Percentiles rank a stretch among this genome's conserved stretches.
phyloP scores from a whole-genome alignment of 225 moss, liverwort and hornwort genomes.

The Pseudoscleropodium purum region DNA sequence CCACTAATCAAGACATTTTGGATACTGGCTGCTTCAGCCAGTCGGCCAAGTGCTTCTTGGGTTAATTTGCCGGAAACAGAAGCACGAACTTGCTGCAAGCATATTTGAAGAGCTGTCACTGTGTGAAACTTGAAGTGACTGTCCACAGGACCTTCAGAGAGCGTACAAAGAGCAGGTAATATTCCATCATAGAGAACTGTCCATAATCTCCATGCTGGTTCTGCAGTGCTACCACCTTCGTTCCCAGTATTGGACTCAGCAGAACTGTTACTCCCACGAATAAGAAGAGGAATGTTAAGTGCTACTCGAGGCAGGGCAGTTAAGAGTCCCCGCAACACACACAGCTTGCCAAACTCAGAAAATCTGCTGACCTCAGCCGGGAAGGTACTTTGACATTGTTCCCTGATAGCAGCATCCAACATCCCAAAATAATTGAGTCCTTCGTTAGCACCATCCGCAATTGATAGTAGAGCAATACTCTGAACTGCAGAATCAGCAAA shows the following conservation, averaged over 20 bases:
- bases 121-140: conserved; percentile 99
- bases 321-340: conserved; percentile 78
- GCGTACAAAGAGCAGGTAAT: conserved; percentile 72
- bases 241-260: not conserved
- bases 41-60: conserved; percentile 23
- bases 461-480: conserved; percentile 21
- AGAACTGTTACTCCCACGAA: not conserved
- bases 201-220: conserved; percentile 53
- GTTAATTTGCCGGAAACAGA: conserved; percentile 69
- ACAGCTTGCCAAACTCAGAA: conserved; percentile 86
- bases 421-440: conserved; percentile 31
- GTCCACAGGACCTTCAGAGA: conserved; percentile 86
- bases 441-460: conserved; percentile 22
- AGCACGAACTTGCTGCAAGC: conserved; percentile 93
- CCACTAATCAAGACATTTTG: conserved; percentile 14
- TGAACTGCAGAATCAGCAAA: conserved; percentile 30
- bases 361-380: conserved; percentile 52
- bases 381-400: conserved; percentile 34
- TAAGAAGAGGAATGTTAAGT: conserved; percentile 59
- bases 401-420: conserved; percentile 38
- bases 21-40: conserved; percentile 20
- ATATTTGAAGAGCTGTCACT: conserved; percentile 90
- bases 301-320: conserved; percentile 67
- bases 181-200: conserved; percentile 88
- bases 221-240: conserved; percentile 11